Base-by-base conservation (phyloP, 2,329 filamentous ascomycete genomes). In the Penicillium aurantiogriseum region DNA sequence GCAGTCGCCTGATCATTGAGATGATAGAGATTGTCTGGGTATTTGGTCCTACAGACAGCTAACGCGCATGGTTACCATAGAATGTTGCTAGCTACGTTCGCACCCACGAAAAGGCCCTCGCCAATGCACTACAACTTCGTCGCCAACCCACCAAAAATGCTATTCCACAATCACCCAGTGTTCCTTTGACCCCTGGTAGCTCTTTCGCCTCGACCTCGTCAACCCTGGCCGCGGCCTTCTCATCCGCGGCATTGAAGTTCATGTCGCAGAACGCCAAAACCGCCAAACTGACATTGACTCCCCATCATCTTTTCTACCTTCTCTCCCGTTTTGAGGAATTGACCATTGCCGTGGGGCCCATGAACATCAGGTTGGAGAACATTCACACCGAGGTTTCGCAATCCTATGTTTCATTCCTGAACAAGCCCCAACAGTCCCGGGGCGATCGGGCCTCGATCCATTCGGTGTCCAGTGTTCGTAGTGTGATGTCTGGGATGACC, bases 401-500 rank as follows among this genome's bases (percentile, higher is more conserved):
- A 23, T 88, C 90, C 67, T 97, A 97, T 80, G 92, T 97, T 49
- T 97, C 94, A 4, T 99, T 99, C 73, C 83, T 97, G 61, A 88
- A 89, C 71, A 89, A 91, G 68, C 87, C 89, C 25, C 90, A 93
- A 68, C 86, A 90, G 58, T 88, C 90, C 60, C 90, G 90, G 73
- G 89, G 89, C 47, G 93, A 97, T 76, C 87, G 88, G 54, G 91
- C 91, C 67, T 97, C 94, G 1, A 91, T 97, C 64, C 92, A 92
- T 69, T 97, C 94, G 7, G 92, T 97, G 42, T 96, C 93, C 25
- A 97, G 94, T 77, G 91, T 99, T 65, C 88, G 93, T 72, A 97
- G 93, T 74, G 92, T 96, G 69, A 93, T 97, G 90, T 96, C 94
- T 29, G 91, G 90, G 74, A 96, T 99, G 89, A 94, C 92, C 57